Conservation (phyloP, 2,329 filamentous ascomycete species). For the Verticillium nonalfalfae region DNA sequence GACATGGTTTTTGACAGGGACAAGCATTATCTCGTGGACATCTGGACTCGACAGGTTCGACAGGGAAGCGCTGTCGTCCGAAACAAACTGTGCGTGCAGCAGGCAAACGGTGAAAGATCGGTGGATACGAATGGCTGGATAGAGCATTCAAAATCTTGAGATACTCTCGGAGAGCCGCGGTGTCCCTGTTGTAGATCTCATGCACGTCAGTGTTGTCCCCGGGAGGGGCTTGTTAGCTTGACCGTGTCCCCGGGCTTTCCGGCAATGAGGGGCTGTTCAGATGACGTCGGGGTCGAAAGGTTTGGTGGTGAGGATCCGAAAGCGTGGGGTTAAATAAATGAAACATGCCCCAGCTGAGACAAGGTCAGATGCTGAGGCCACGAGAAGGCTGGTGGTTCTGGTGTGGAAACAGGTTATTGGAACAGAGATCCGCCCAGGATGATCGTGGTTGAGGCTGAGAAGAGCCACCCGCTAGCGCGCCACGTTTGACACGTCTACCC, state of each 20-base stretch:
- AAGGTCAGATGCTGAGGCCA: neutral
- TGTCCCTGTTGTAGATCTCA: constrained; percentile 1
- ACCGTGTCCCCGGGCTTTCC: neutral
- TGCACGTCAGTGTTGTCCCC: constrained; percentile 1
- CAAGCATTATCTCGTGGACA: neutral
- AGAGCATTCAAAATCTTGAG: neutral
- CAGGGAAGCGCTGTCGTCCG: constrained; percentile 1
- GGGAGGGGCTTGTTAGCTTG: neutral
- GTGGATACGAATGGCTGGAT: neutral
- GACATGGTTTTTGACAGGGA: neutral
- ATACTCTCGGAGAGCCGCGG: neutral
- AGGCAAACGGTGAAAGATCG: neutral
- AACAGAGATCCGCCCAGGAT: neutral
- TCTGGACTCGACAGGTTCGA: neutral
- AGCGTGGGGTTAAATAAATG: neutral
- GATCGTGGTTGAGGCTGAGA: constrained; percentile 1
- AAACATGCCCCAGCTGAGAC: neutral
- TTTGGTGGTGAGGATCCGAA: neutral
- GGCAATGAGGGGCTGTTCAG: neutral
- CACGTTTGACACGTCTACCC: constrained; percentile 1
- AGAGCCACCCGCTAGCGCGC: neutral
- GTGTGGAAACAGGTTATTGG: neutral
- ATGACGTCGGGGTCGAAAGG: neutral
- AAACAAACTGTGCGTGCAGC: neutral
- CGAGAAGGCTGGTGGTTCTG: neutral